These are phyloP conservation scores for Exobasidium rhododendri DNA, from an alignment of 1,284 basidiomycete species.

Conservation along the genomic window DNA sequence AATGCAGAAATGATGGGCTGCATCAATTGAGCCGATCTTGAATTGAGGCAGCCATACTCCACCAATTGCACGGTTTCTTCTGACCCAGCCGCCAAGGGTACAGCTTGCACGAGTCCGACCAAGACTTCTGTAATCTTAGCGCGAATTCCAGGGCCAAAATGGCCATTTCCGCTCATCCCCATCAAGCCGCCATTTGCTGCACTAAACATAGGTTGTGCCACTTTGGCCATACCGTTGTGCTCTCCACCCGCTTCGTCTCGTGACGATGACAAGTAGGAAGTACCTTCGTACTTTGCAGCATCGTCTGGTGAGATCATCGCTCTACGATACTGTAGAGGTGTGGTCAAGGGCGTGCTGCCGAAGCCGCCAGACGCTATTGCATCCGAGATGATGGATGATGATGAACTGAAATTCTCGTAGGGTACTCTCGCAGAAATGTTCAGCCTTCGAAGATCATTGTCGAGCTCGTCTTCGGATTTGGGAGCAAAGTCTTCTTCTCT, in stretches of 20 bases:
- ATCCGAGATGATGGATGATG: slow-evolving; percentile 26
- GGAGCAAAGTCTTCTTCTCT: neutral
- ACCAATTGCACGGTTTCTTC: slow-evolving; percentile 49
- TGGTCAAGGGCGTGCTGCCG: slow-evolving; percentile 32
- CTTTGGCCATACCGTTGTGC: neutral
- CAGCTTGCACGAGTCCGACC: slow-evolving; percentile 29
- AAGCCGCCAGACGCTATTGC: slow-evolving; percentile 22
- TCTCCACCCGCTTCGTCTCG: neutral
- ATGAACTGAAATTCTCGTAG: slow-evolving; percentile 24
- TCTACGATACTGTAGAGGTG: slow-evolving; percentile 32
- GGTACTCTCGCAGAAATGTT: slow-evolving; percentile 12
- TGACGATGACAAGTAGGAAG: neutral
- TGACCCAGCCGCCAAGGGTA: slow-evolving; percentile 35
- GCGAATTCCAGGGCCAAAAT: slow-evolving; percentile 51
- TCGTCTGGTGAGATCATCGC: slow-evolving; percentile 36
- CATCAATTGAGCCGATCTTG: slow-evolving; percentile 50
- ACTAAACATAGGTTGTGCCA: neutral
- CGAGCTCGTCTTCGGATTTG: neutral
- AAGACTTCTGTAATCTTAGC: slow-evolving; percentile 48
- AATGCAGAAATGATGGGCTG: slow-evolving; percentile 50
- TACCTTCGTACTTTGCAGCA: neutral
- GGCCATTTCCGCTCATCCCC: slow-evolving; percentile 36
- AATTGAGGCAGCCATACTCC: slow-evolving; percentile 55
- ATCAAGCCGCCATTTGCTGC: slow-evolving; percentile 5
- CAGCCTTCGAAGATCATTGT: neutral